phyloP scores from a whole-genome alignment of 2,329 filamentous ascomycete species.

The Fusarium hainanense region DNA sequence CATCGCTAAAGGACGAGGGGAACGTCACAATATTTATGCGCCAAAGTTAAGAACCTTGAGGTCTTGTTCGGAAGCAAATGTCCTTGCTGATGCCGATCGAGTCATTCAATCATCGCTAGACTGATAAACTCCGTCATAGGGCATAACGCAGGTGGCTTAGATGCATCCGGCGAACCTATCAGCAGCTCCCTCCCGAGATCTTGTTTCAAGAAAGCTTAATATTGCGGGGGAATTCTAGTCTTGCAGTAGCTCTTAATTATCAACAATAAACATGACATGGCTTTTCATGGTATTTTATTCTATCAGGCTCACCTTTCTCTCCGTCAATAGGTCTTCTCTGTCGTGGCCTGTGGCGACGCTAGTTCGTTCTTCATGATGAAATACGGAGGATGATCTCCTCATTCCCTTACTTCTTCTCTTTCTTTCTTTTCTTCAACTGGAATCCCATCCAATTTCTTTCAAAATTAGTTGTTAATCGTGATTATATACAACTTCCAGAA shows the following conservation, averaged over 20 bases:
- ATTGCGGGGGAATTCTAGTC: not conserved
- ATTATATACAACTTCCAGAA: not conserved
- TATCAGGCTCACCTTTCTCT: not conserved
- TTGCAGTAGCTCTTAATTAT: not conserved
- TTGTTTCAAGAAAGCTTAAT: not conserved
- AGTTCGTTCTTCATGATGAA: not conserved
- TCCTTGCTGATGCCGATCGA: not conserved
- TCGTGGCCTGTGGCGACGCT: not conserved
- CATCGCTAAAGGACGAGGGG: not conserved
- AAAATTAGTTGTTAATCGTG: too few relatives aligned
- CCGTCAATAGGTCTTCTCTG: not conserved
- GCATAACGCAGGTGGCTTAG: not conserved
- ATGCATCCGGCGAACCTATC: not conserved
- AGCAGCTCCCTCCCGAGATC: not conserved
- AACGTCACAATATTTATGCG: not conserved
- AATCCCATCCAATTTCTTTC: fast-evolving
- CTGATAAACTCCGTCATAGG: too few relatives aligned
- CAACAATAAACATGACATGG: not conserved
- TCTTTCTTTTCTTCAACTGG: not conserved
- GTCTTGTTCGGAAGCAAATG: not conserved
- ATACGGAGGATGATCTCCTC: not conserved
- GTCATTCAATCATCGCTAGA: not conserved
- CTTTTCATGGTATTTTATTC: not conserved
- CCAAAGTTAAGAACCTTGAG: not conserved
- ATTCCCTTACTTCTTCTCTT: not conserved